Percentiles rank a stretch among this genome's conserved stretches.
phyloP scores from a whole-genome alignment of 805 yeast species.

The Wickerhamiella occidentalis region DNA sequence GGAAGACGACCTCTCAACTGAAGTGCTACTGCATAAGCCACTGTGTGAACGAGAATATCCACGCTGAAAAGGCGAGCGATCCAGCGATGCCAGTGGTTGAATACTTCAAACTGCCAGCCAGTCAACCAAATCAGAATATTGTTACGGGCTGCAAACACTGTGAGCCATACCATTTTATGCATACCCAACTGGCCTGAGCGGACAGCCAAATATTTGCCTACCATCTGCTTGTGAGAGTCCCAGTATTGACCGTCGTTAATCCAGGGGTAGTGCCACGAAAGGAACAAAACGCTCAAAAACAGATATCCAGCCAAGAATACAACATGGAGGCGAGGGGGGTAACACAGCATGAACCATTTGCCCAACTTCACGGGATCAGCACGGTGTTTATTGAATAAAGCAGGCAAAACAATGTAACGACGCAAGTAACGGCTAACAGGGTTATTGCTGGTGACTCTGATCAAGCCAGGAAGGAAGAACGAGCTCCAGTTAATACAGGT shows the following conservation, averaged over 20 bases:
- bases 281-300: neutral
- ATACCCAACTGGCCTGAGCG: slow-evolving; percentile 25
- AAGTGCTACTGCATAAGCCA: slow-evolving; percentile 34
- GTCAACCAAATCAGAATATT: slow-evolving; percentile 46
- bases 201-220: slow-evolving; percentile 23
- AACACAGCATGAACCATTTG: neutral
- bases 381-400: slow-evolving; percentile 5
- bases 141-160: slow-evolving; percentile 56
- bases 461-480: neutral
- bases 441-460: neutral
- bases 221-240: neutral
- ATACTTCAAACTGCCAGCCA: slow-evolving; percentile 44
- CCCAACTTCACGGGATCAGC: slow-evolving; percentile 5
- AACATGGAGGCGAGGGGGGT: slow-evolving; percentile 9
- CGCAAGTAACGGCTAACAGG: slow-evolving; percentile 1
- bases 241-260: neutral
- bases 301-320: neutral
- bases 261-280: slow-evolving; percentile 5
- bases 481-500: slow-evolving; percentile 2
- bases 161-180: slow-evolving; percentile 37
- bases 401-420: slow-evolving; percentile 7
- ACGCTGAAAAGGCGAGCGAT: slow-evolving; percentile 39
- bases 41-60: slow-evolving; percentile 41
- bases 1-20: slow-evolving; percentile 23
- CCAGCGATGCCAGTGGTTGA: slow-evolving; percentile 51